A percentile compares a stretch with the other conserved stretches of the same genome.
Conservation (phyloP, 2,329 filamentous ascomycete genomes). For the Talaromyces albobiverticillius region DNA sequence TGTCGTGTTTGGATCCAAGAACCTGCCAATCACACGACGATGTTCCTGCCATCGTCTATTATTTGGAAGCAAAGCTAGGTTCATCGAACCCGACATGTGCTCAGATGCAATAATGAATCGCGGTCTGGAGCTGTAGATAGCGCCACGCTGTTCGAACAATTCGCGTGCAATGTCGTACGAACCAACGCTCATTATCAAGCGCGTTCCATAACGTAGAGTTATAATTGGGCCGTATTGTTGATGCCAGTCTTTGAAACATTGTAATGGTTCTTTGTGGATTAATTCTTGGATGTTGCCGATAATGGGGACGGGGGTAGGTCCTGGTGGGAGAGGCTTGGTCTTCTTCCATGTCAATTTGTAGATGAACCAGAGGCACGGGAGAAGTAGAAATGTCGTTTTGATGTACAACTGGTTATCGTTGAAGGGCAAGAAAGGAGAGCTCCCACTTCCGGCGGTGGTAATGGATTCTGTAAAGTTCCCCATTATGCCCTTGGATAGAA, state of each 20-base stretch:
- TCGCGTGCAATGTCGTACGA: conserved; percentile 25
- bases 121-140: conserved; percentile 38
- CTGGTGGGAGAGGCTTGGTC: neutral
- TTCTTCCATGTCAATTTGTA: neutral
- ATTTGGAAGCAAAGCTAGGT: conserved; percentile 47
- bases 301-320: neutral
- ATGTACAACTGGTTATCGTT: neutral
- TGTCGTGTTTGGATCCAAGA: neutral
- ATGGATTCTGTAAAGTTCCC: neutral
- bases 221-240: neutral
- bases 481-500: neutral
- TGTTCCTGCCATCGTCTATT: conserved; percentile 47
- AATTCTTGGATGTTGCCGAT: neutral
- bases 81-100: conserved; percentile 25
- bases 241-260: conserved; percentile 23
- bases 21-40: conserved; percentile 18
- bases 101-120: conserved; percentile 17
- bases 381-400: neutral
- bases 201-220: neutral
- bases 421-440: neutral
- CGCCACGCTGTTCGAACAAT: conserved; percentile 36
- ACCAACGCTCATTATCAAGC: neutral
- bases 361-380: neutral
- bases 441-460: neutral
- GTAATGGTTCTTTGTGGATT: neutral